Evolutionary conservation across 2,329 filamentous ascomycete species (phyloP).

Genomic region (Apiospora phragmitis): DNA sequence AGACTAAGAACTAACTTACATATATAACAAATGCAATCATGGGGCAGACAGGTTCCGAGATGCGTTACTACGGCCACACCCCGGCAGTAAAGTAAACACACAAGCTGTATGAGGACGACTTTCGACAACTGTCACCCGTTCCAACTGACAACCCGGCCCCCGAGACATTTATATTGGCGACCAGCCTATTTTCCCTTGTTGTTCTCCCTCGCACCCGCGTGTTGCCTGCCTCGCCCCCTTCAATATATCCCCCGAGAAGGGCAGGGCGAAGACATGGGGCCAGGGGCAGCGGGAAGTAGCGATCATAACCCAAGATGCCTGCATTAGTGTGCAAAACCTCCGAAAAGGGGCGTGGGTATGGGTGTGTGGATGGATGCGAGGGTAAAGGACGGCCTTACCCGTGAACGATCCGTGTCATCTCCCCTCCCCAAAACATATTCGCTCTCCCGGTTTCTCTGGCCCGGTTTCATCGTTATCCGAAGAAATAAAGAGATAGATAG

Average conservation of each 20-base stretch:
- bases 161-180: background rate
- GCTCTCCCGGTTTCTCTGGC: background rate
- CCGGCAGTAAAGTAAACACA: background rate
- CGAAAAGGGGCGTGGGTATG: background rate
- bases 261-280: background rate
- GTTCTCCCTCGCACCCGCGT: background rate
- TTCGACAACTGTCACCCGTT: background rate
- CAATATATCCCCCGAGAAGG: background rate
- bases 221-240: background rate
- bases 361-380: background rate
- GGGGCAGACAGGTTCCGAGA: background rate
- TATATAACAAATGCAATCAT: background rate
- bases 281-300: background rate
- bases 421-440: background rate
- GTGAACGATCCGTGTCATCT: background rate
- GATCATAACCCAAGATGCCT: background rate
- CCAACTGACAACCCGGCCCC: background rate
- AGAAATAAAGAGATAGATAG: too few relatives aligned
- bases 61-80: background rate
- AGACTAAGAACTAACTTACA: background rate
- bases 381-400: background rate
- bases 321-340: slow-evolving; percentile 6
- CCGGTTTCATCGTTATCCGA: background rate
- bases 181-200: background rate
- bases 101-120: background rate